phyloP scores from a whole-genome alignment of 2,329 filamentous ascomycete genomes.

The Calonectria leucothoes region DNA sequence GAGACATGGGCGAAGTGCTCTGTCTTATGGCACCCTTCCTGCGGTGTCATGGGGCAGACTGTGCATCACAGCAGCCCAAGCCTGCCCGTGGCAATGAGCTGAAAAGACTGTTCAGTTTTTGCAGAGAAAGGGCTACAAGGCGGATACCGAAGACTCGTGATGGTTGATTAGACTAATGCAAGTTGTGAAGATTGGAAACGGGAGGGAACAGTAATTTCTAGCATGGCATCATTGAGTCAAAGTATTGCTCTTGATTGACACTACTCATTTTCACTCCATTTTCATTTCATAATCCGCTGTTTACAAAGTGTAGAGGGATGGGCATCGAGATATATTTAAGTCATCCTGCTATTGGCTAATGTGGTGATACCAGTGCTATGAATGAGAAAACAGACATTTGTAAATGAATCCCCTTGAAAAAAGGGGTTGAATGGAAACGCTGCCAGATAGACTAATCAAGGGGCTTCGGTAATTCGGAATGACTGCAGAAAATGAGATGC shows the following conservation, averaged over 20 bases:
- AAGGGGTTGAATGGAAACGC: not conserved
- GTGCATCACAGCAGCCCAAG: constrained; percentile 45
- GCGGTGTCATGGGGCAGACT: constrained; percentile 44
- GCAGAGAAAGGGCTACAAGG: constrained; percentile 38
- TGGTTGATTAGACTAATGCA: constrained; percentile 22
- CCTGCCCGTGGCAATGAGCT: constrained; percentile 46
- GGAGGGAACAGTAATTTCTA: constrained; percentile 9
- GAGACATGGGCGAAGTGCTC: constrained; percentile 21
- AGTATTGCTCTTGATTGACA: not conserved
- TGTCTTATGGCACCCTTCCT: constrained; percentile 34
- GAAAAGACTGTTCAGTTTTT: constrained; percentile 44
- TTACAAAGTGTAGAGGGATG: not conserved
- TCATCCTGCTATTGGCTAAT: not conserved
- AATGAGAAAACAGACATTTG: not conserved
- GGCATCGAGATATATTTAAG: not conserved
- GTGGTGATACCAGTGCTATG: no score
- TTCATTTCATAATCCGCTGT: not conserved
- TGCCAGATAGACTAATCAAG: not conserved
- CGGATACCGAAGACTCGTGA: constrained; percentile 33
- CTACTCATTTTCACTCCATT: not conserved
- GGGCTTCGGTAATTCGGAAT: not conserved
- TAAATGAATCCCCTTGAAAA: not conserved
- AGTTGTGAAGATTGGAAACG: constrained; percentile 2
- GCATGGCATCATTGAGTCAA: not conserved
- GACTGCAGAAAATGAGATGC: not conserved